Base-by-base conservation (phyloP, 139 green algal genomes). In the Raphidocelis subcapitata region DNA sequence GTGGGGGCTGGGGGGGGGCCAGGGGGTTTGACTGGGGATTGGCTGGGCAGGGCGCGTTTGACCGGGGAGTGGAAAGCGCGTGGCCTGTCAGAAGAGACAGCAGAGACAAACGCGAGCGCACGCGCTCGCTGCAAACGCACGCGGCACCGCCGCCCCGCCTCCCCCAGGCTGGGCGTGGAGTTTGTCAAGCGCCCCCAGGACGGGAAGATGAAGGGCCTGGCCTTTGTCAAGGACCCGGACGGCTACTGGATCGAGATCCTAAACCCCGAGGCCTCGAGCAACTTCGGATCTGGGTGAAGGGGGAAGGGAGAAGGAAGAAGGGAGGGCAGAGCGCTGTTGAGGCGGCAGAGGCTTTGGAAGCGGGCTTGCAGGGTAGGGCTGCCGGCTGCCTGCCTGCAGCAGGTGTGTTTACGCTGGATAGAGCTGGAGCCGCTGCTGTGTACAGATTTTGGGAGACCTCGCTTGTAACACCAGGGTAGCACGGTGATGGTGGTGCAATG, bases 131-230 rank as follows among this genome's bases (percentile, higher is more conserved):
- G 55, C 20, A 20, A 67, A 26, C n/a, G 16, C 33, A 70, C 31
- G 31, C 21, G 29, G 15, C 23, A 12, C 21, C 15, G n/a, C 12
- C 21, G 47, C 41, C 44, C 29, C 31, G 24, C 14, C 85, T 85
- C 52, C 74, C 83, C 41, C 37, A 89, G 75, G 74, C 74, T 96
- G 32, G 91, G 91, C 8, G 91, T 98, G 0, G 67, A 90, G 65
- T 98, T 98, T 85, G 83, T 94, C 36, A 98, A 98, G 87, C 82
- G 72, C 69, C 94, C 94, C 0, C 63, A 97, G 56, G 94, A 89
- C 49, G 94, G 94, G 36, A 93, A 84, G 56, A 94, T 95, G 90
- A 91, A 90, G 79, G 79, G 83, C 69, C 71, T 94, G 16, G 91
- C 91, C 0, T 97, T 95, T 64, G 88, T 95, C 68, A 88, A 90